Base-by-base conservation (phyloP, 805 yeast genomes). In the Scheffersomyces amazonensis region DNA sequence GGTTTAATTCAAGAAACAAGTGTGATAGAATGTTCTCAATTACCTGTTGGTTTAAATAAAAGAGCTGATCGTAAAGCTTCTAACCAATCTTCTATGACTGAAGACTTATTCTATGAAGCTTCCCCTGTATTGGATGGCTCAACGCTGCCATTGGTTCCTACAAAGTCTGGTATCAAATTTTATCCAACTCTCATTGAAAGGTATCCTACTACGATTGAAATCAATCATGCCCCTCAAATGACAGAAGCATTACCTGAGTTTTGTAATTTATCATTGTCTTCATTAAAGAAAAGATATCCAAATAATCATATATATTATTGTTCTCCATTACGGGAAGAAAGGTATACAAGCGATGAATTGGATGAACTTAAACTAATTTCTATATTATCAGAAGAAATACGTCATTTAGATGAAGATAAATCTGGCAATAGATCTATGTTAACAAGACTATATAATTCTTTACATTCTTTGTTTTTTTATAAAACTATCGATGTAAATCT, bases 361-460 rank as follows among this genome's bases (percentile, higher is more conserved):
- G 6, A 40, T 13, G 53, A 52, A 36, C 6, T 38, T 3, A 37
- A 39, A 13, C 27, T 55, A 17, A 36, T 54, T 19, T 35, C 37
- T 22, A 46, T 51, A 24, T 36, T 53, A 20, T 34, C 39, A 5
- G 33, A 43, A 13, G 56, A 54, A 34, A 27, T 49, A 7, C 42
- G 42, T n/a, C 5, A 8, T 20, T 11, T 31, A 3, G 44, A 39
- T 19, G 28, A 22, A 9, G 10, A 16, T 9, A n/a, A 10, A 19
- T 11, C 18, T 16, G 5, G 5, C 8, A 9, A 5, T 7, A 8
- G 12, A 24, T 24, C 27, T 24, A 8, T 10, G 10, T 7, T 24
- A 5, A 24, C 27, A 5, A n/a, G n/a, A n/a, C n/a, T n/a, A n/a
- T n/a, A n/a, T n/a, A 24, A 13, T 24, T 24, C 17, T 22, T 29